Base-by-base conservation (phyloP, 2,329 filamentous ascomycete species). In the Periconia digitata region DNA sequence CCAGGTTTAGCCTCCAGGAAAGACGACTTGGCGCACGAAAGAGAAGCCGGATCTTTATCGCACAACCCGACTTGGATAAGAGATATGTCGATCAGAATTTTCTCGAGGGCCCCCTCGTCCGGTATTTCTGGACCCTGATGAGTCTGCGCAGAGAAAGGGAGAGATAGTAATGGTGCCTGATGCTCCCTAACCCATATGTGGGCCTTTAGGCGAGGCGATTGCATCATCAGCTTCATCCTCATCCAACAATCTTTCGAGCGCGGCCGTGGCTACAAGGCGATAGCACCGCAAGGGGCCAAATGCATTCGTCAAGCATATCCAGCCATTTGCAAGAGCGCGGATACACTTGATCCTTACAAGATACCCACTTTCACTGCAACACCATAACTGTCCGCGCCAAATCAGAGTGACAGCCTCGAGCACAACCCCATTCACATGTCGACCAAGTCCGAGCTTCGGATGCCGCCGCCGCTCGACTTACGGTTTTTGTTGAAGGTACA, bases 301-400 rank as follows among this genome's bases (percentile, higher is more conserved):
- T 44, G 41, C 46, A 27, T 50, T 51, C 45, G 44, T 47, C 43
- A n/a, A 41, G n/a, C 50, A 47, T 18, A n/a, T 23, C 29, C 36
- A 18, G 40, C 34, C 27, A 18, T n/a, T 46, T 52, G 44, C 32
- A 39, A 23, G 34, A 27, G 43, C 44, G 51, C 54, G 44, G 46
- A 42, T 48, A 27, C 34, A 27, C 45, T 44, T 44, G 45, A 17
- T 46, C 47, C 46, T 50, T 50, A 41, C 52, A 36, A 32, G 35
- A 49, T 61, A 54, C 49, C 58, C 62, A 63, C 59, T 58, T 49
- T 46, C 48, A 49, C 43, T 58, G 54, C 57, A 61, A 57, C 56
- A 43, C 50, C 49, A 46, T 34, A 2, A 6, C 39, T 20, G 18
- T 8, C 22, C 38, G 36, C 16, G 42, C 47, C 51, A 45, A 59